Evolutionary conservation across 1,139 yeast species (phyloP).

Genomic region (Blastobotrys apis): DNA sequence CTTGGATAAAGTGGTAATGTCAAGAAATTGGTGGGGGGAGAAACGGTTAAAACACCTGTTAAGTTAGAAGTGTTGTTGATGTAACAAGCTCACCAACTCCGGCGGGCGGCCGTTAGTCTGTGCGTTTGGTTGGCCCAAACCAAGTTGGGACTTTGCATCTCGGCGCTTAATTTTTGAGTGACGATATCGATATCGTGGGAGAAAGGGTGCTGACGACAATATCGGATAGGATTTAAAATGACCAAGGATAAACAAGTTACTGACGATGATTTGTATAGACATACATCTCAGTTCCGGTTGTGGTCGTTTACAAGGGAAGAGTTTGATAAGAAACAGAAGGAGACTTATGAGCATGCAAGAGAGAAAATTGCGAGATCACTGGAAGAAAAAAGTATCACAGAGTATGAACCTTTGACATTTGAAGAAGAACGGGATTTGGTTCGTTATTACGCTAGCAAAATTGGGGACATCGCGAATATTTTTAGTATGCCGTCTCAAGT

Average conservation of each 20-base stretch:
- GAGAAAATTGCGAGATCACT: constrained; percentile 38
- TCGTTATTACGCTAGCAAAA: constrained; percentile 65
- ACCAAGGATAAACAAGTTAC: constrained; percentile 19
- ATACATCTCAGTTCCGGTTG: constrained; percentile 73
- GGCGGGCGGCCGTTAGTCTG: too few relatives aligned
- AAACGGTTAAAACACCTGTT: background rate
- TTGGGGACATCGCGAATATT: constrained; percentile 54
- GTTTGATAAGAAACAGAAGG: constrained; percentile 45
- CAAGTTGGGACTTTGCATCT: too few relatives aligned
- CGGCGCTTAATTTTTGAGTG: background rate
- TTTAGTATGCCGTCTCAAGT: constrained; percentile 63
- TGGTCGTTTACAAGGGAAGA: constrained; percentile 77
- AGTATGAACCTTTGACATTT: constrained; percentile 31
- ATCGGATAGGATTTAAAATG: too few relatives aligned
- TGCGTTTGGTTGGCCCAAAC: background rate
- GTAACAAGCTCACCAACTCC: too few relatives aligned
- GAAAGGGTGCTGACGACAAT: too few relatives aligned
- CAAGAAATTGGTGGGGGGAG: background rate
- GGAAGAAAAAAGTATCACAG: constrained; percentile 30
- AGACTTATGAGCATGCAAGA: constrained; percentile 53
- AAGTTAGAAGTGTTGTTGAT: too few relatives aligned
- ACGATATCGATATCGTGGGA: background rate
- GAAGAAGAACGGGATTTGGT: constrained; percentile 72
- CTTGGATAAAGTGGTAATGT: too few relatives aligned
- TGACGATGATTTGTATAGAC: constrained; percentile 80